Percentiles rank a stretch among this genome's conserved stretches.
These are phyloP conservation scores for Colletotrichum viniferum DNA, from an alignment of 2,329 filamentous ascomycete species.

Conservation along the genomic window DNA sequence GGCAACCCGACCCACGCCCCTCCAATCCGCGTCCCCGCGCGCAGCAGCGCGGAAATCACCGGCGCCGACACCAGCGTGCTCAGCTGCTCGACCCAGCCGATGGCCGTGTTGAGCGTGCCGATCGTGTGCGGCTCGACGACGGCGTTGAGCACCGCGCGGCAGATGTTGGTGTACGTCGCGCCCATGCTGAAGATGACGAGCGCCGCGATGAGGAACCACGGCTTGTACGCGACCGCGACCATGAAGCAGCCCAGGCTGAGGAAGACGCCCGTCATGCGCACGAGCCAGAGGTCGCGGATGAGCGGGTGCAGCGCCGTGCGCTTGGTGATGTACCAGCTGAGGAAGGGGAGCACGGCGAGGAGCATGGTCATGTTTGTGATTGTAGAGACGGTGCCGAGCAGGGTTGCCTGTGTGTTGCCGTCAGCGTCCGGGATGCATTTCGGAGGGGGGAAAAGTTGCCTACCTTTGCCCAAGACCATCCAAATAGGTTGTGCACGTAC, in stretches of 20 bases:
- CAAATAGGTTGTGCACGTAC: constrained; percentile 56
- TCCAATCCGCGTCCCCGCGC: constrained; percentile 48
- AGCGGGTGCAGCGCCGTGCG: constrained; percentile 33
- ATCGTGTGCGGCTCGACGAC: constrained; percentile 59
- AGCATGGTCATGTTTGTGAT: constrained; percentile 41
- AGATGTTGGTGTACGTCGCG: constrained; percentile 43
- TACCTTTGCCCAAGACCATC: constrained; percentile 50
- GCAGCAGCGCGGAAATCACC: constrained; percentile 49
- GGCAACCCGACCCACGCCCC: constrained; percentile 55
- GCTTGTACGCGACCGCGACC: constrained; percentile 38
- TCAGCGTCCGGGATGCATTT: not conserved
- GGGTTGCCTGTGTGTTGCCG: constrained; percentile 37
- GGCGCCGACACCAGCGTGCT: constrained; percentile 53
- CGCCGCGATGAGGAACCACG: constrained; percentile 39
- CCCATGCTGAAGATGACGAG: constrained; percentile 53
- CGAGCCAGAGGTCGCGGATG: constrained; percentile 44
- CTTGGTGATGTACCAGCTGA: constrained; percentile 36
- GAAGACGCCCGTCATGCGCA: constrained; percentile 36
- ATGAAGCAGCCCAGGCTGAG: constrained; percentile 38
- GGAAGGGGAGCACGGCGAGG: constrained; percentile 39
- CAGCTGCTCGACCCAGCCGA: constrained; percentile 54
- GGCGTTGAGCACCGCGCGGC: constrained; percentile 56
- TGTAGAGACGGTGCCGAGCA: constrained; percentile 43
- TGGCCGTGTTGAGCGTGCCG: constrained; percentile 56
- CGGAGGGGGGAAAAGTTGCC: not conserved